Base-by-base conservation (phyloP, 2,329 filamentous ascomycete species). In the Cytospora piceicola region DNA sequence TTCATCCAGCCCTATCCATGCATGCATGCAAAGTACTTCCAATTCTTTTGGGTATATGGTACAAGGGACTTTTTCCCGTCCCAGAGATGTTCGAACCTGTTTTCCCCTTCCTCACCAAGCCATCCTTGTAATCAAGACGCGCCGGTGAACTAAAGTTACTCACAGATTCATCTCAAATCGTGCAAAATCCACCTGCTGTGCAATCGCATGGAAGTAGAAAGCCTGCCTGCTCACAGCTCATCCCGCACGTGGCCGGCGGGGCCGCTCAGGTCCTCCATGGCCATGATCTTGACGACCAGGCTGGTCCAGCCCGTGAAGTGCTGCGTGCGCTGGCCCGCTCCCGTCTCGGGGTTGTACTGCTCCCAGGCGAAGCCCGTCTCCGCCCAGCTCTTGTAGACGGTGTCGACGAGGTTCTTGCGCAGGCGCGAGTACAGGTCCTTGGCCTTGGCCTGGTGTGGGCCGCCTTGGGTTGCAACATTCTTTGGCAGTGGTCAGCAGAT, bases 231-330 rank as follows among this genome's bases (percentile, higher is more conserved):
- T 75, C 70, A 86, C 63, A 86, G 73, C 76, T 86, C 84, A 70
- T 85, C 83, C 69, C 74, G 77, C 24, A 63, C 72, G 56, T 77
- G 76, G 34, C 69, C 72, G 51, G 72, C 72, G 51, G 72, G 71
- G 53, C 71, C 71, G 30, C 69, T 71, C 27, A 92, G 74, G 71
- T 96, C 90, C 8, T 93, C 91, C 92, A 99, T 94, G 56, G 88
- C 88, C 93, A 98, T 97, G 71, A 99, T 92, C 82, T 97, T 97
- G 55, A 98, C 94, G 57, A 98, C 92, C 78, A 98, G 81, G 76
- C 93, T 97, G n/a, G 95, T 99, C 95, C 95, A 99, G 59, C 95
- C 95, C 0, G 95, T 97, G 76, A 99, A 99, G 78, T 98, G 94
- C 82, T 97, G 93, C 6, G 94, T 98, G 52, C 95, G 85, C 82